Base-by-base conservation (phyloP, 164 flowering plant genomes). In the Macadamia tetraphylla region DNA sequence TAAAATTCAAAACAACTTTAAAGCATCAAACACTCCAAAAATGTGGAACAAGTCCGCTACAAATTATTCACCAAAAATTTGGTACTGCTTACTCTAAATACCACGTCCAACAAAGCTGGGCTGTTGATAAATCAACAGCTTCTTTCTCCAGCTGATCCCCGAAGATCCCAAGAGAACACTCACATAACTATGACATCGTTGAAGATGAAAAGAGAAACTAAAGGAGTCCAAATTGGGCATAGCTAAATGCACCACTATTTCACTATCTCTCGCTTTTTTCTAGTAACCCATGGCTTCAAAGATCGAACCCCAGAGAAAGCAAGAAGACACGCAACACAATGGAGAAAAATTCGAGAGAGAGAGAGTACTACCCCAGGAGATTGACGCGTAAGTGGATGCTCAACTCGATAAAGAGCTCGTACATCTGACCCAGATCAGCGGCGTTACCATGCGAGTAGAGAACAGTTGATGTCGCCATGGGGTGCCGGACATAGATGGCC, bases 401-500 rank as follows among this genome's bases (percentile, higher is more conserved):
- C 64, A 94, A 76, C 66, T 90, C 87, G 75, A 90, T 79, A 80
- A 94, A 91, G 62, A 91, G 92, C 86, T 92, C 98, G 64, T 88
- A 90, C 94, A 91, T 90, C 87, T 89, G 97, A 12, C 97, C 98
- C 65, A 93, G 86, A 86, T 91, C 97, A 60, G 98, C 94, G 1
- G 98, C 97, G 78, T 94, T 94, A 13, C 98, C 98, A 66, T 94
- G 97, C 55, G 97, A 91, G 71, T 94, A 94, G 6, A 94, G 87
- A 29, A 94, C 61, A 35, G 98, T 91, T 68, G 92, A 85, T 31
- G 81, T 85, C 42, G 98, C 98, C 90, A 84, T 82, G 9, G 98
- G 97, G 57, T 91, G 81, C 30, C 93, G 80, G 29, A 91, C 80
- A 53, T 88, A 94, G 44, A 88, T 49, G 6, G 93, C 97, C 31